A percentile compares a stretch with the other conserved stretches of the same genome.
Evolutionary conservation across 78 protist genomes (phyloP).

Genomic region (Emiliania huxleyi): DNA sequence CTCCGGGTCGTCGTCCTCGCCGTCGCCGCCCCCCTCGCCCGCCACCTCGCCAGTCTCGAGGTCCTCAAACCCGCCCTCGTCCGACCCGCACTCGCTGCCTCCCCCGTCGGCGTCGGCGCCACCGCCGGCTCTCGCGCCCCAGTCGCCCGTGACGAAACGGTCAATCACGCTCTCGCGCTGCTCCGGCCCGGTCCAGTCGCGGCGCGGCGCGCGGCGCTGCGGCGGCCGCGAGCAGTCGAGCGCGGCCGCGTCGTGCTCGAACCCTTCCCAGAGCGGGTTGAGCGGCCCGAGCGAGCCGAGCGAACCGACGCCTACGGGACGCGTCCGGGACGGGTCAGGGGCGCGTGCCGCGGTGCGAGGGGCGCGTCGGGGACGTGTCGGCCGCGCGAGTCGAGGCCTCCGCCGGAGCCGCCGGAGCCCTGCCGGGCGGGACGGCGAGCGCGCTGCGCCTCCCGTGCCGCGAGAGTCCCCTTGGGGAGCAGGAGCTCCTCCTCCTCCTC

Average conservation of each 20-base stretch:
- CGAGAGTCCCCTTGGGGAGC: not conserved
- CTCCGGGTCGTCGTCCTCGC: not conserved
- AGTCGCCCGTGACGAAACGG: conserved; percentile 13
- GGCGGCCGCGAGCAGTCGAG: not conserved
- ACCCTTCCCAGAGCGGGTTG: not conserved
- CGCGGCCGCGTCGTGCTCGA: not conserved
- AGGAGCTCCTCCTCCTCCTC: not conserved
- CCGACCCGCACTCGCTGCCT: not conserved
- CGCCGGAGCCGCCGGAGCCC: too few species aligned
- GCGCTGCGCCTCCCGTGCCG: not conserved
- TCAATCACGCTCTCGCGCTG: not conserved
- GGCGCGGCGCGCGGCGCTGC: not conserved
- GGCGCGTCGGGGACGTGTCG: too few species aligned
- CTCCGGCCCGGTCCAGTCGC: not conserved
- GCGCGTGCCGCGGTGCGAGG: too few species aligned
- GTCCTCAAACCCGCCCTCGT: conserved; percentile 58
- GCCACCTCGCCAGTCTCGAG: conserved; percentile 76
- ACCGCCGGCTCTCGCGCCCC: not conserved
- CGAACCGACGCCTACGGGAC: not conserved
- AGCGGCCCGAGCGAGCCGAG: not conserved
- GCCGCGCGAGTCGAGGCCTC: too few species aligned
- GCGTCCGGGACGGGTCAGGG: too few species aligned
- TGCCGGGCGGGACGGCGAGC: too few species aligned
- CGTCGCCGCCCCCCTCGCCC: conserved; percentile 32
- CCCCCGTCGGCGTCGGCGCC: not conserved